Conservation (phyloP, 345 rosid genomes). For the Eutrema yunnanense region DNA sequence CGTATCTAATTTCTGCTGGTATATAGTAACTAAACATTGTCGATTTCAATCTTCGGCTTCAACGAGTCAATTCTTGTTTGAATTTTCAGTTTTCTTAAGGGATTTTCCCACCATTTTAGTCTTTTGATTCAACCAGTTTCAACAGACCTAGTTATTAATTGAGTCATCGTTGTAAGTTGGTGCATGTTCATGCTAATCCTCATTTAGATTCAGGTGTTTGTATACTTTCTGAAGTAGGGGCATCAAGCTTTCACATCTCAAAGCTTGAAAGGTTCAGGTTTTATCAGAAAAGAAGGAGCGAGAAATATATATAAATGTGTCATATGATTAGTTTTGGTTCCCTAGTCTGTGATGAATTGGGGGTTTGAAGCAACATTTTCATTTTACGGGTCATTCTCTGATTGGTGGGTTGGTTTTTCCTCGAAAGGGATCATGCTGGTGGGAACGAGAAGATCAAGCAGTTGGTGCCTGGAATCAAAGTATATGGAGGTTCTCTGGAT, state of each 20-base stretch:
- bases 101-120: not conserved
- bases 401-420: not conserved
- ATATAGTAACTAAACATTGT: not conserved
- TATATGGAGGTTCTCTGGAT: constrained; percentile 86
- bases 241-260: not conserved
- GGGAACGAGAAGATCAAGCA: constrained; percentile 78
- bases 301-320: not conserved
- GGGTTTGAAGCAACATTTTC: not conserved
- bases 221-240: not conserved
- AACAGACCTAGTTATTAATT: not conserved
- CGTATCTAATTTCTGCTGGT: not conserved
- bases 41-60: not conserved
- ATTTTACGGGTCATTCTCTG: not conserved
- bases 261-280: not conserved
- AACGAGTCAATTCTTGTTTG: not conserved
- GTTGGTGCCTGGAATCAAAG: constrained; percentile 67
- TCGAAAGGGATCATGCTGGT: constrained; percentile 87
- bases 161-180: not conserved
- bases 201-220: not conserved
- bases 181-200: not conserved
- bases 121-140: not conserved
- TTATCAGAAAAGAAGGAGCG: not conserved
- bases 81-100: not conserved
- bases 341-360: not conserved
- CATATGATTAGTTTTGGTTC: not conserved